Conservation (phyloP, 2,329 filamentous ascomycete genomes). For the Zasmidium citrigriseum region DNA sequence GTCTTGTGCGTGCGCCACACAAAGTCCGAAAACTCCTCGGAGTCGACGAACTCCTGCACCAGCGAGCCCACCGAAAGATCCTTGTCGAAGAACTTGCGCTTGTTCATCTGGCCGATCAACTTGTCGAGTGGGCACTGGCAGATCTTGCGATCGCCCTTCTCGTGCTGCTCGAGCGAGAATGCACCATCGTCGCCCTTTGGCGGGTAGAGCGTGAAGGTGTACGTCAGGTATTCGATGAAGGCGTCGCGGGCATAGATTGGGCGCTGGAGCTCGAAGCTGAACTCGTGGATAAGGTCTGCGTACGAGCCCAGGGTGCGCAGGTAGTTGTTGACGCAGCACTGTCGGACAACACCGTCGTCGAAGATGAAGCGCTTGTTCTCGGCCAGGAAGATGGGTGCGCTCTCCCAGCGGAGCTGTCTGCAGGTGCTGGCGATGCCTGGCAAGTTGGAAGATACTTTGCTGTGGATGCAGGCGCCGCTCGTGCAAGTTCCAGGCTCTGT, state of each 20-base stretch:
- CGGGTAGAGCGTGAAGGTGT: slow-evolving; percentile 18
- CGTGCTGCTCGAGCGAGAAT: background rate
- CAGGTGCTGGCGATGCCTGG: slow-evolving; percentile 29
- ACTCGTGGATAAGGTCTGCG: slow-evolving; percentile 17
- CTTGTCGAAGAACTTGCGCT: background rate
- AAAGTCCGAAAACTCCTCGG: slow-evolving; percentile 15
- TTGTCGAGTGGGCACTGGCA: slow-evolving; percentile 14
- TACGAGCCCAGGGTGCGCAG: slow-evolving; percentile 19
- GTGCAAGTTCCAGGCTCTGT: slow-evolving; percentile 18
- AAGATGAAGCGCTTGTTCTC: slow-evolving; percentile 27
- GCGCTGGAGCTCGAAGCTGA: slow-evolving; percentile 18
- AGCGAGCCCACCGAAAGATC: slow-evolving; percentile 4
- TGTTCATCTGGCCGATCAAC: slow-evolving; percentile 1
- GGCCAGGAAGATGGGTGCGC: slow-evolving; percentile 24
- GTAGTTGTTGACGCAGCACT: slow-evolving; percentile 25
- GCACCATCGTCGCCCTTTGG: background rate
- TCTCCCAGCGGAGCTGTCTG: slow-evolving; percentile 26
- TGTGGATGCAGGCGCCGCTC: slow-evolving; percentile 22
- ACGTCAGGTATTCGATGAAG: slow-evolving; percentile 16
- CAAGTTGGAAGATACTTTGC: slow-evolving; percentile 13
- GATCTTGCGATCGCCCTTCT: slow-evolving; percentile 3
- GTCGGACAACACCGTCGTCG: slow-evolving; percentile 24
- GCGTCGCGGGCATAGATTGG: slow-evolving; percentile 12
- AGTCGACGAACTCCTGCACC: slow-evolving; percentile 7
- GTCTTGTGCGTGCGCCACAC: slow-evolving; percentile 18